These are phyloP conservation scores for Coelastrella sp. DNA, from an alignment of 139 green algal species.

Conservation along the genomic window DNA sequence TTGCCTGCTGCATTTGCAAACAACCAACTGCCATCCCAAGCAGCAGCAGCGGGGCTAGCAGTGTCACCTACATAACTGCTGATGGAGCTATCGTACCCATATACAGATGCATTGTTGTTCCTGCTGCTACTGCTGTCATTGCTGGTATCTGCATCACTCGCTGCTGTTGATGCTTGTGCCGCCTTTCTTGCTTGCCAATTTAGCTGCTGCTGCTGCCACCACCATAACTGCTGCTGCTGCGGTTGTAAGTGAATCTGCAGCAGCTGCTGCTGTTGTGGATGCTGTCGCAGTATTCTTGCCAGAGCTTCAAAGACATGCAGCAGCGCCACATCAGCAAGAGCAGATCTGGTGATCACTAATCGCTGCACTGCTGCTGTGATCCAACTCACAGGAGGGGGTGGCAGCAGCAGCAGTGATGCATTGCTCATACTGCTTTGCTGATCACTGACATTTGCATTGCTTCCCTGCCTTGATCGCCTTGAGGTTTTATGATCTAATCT, in stretches of 20 bases:
- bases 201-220: constrained; percentile 24
- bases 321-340: constrained; percentile 9
- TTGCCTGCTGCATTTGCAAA: not conserved
- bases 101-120: too few species aligned
- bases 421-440: too few species aligned
- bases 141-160: not conserved
- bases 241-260: not conserved
- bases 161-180: not conserved
- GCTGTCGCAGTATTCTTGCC: not conserved
- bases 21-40: constrained; percentile 5
- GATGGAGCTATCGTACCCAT: too few species aligned
- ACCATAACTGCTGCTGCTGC: constrained; percentile 12
- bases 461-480: too few species aligned
- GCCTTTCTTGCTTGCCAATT: not conserved
- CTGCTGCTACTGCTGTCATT: too few species aligned
- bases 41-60: not conserved
- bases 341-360: not conserved
- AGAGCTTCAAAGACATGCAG: not conserved
- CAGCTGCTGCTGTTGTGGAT: constrained; percentile 11
- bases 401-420: not conserved
- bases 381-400: not conserved
- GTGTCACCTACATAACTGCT: not conserved
- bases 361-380: constrained; percentile 22
- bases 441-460: too few species aligned
- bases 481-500: not conserved